Evolutionary conservation across 768 basidiomycete genomes (phyloP).

Genomic region (Hortiboletus campestris): DNA sequence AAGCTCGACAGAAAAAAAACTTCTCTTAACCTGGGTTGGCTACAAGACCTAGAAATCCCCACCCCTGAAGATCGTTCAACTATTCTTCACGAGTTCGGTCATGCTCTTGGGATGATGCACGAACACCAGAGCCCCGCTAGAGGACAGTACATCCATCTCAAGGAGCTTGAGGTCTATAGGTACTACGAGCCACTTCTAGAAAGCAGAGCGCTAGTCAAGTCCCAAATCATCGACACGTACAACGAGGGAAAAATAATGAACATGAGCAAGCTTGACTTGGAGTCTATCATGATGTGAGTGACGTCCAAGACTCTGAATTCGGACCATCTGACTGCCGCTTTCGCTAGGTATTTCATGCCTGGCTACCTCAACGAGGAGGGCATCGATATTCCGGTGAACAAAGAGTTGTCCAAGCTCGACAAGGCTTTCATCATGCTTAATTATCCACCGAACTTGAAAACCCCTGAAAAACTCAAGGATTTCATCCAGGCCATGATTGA

Average conservation of each 20-base stretch:
- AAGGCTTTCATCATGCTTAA: background rate
- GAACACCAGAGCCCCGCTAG: conserved; percentile 29
- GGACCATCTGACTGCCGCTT: background rate
- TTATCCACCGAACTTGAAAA: background rate
- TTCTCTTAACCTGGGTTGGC: background rate
- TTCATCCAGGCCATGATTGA: background rate
- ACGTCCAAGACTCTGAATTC: background rate
- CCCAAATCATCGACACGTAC: background rate
- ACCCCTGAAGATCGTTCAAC: background rate
- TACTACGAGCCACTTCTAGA: background rate
- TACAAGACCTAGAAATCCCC: background rate
- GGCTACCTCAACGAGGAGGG: background rate
- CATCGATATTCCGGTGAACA: background rate
- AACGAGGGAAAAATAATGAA: background rate
- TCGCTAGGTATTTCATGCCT: background rate
- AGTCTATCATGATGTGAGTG: background rate
- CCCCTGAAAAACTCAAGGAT: no score
- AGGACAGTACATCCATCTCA: conserved; percentile 13
- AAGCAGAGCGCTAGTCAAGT: background rate
- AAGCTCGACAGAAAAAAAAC: background rate
- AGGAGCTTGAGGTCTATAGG: conserved; percentile 1
- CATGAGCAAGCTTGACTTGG: background rate
- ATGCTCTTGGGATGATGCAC: conserved; percentile 25
- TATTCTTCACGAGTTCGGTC: conserved; percentile 30
- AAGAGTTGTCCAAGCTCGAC: background rate